phyloP scores from a whole-genome alignment of 2,329 filamentous ascomycete genomes.

The Hawksworthiomyces lignivorus region DNA sequence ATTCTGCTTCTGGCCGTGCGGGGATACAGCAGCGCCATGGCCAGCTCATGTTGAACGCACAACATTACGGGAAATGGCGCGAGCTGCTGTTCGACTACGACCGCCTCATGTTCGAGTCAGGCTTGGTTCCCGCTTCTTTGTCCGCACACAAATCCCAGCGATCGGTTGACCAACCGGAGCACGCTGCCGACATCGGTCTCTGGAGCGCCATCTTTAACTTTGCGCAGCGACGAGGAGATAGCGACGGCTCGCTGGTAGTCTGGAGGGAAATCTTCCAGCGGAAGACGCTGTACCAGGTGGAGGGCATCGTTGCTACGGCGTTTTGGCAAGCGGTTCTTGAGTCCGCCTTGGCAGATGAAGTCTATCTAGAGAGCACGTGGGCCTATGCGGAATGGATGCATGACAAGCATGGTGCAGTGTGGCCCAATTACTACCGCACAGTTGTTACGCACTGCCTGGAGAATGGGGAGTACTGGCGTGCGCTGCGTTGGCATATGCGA shows the following conservation, averaged over 20 bases:
- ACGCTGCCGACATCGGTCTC: slow-evolving; percentile 22
- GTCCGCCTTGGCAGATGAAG: slow-evolving; percentile 24
- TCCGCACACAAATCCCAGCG: slow-evolving; percentile 1
- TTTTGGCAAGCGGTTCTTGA: slow-evolving; percentile 27
- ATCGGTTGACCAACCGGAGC: slow-evolving; percentile 20
- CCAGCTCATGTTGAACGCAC: slow-evolving; percentile 9
- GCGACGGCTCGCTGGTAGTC: slow-evolving; percentile 18
- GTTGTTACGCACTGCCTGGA: slow-evolving; percentile 36
- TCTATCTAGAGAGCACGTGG: slow-evolving; percentile 27
- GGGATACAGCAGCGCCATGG: background rate
- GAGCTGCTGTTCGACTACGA: slow-evolving; percentile 19
- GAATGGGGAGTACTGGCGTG: slow-evolving; percentile 29
- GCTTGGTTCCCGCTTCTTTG: slow-evolving; percentile 3
- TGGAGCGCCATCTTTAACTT: slow-evolving; percentile 26
- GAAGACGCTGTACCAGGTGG: slow-evolving; percentile 17
- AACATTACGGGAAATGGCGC: slow-evolving; percentile 20
- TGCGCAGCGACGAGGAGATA: slow-evolving; percentile 19
- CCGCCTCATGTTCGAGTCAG: slow-evolving; percentile 19
- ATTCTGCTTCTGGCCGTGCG: background rate
- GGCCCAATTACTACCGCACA: slow-evolving; percentile 45
- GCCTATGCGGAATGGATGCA: slow-evolving; percentile 37
- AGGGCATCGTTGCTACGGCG: slow-evolving; percentile 16
- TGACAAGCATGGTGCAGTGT: slow-evolving; percentile 29
- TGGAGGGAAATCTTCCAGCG: slow-evolving; percentile 21
- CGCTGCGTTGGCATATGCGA: slow-evolving; percentile 40